Evolutionary conservation across 345 rosid genomes (phyloP), one percentile per base, ranked within the genome.

Genomic region (Carallia brachiata): DNA sequence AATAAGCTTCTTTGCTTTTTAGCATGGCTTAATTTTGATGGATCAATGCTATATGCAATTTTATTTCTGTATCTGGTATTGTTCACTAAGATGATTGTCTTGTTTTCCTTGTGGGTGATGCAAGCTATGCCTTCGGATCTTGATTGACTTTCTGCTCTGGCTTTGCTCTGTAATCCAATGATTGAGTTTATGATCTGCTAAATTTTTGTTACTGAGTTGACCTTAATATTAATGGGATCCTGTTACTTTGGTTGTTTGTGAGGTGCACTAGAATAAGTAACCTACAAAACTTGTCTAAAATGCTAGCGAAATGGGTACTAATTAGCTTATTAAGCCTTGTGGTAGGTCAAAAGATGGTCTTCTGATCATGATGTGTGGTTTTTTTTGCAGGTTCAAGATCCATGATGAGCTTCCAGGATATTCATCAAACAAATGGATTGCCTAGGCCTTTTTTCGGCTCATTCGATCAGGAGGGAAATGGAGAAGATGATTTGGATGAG

Each of bases 401-500:
- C 66, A 64, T 77, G 70, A 58, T 77, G 67, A 73, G 74, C 48
- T 77, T 77, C 30, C 73, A 73, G 31, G 77, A 68, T 68, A 70
- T 53, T 56, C 65, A 65, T 55, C 67, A 61, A 32, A 62, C 30
- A 37, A 75, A 53, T 19, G 70, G 79, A 39, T 70, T 69, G 7
- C 52, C 54, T 37, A 63, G 63, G 56, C 52, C 67, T 0, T 65
- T 70, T 31, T 60, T 70, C 52, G 57, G 48, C 27, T n/a, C 74
- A 13, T 75, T 65, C 52, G 74, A 70, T 52, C 71, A 37, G 12
- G 79, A 75, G 36, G 70, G 70, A 54, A 75, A 58, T 50, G 70
- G 54, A 7, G 79, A 70, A 4, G 79, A 70, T 31, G 79, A 75
- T 17, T 52, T 58, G 67, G 79, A 70, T 27, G 79, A 59, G 61